Evolutionary conservation across 176 grass and related monocot species (phyloP), one percentile per base, ranked within the genome.

Genomic region (Musa acuminata): DNA sequence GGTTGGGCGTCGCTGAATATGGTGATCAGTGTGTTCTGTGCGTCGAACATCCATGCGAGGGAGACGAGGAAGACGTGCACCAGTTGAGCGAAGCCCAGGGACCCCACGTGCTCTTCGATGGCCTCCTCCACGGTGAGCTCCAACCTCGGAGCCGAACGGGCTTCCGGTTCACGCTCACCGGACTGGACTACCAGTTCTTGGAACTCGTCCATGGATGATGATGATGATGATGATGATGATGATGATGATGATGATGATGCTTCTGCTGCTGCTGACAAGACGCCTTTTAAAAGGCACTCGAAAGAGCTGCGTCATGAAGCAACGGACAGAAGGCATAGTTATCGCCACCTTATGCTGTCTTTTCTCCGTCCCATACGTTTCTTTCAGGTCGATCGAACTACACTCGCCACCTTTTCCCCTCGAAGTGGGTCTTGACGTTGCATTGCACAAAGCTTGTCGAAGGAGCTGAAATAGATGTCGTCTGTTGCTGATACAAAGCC

Each of bases 21-120:
- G 24, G 85, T 83, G 27, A 87, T 21, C 25, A 87, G 77, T 9
- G 81, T 83, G 57, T 75, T 83, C 75, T 87, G 81, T 8, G 85
- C 79, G 27, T 83, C 81, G 16, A 87, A 83, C 51, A 83, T 71
- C 81, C 85, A 84, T 25, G 85, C 81, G 3, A 87, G 72, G n/a
- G 85, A 83, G 62, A 87, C 85, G 21, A 87, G 53, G 77, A 87
- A 80, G 9, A 87, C 81, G 22, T 87, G 85, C 10, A 83, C 23
- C 1, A 87, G 65, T 29, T 87, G 85, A 4, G 81, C 73, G 16
- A 74, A 77, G 67, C 85, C 85, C 13, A 87, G 77, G 1, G 85
- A 59, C 11, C 85, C 85, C 13, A 87, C 77, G 58, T 87, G 81
- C 54, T 83, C 62, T 43, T 87, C 81, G 49, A 84, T 84, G 51